Conservation (phyloP, 108 stramenopile genomes). For the Skeletonema menzelii region DNA sequence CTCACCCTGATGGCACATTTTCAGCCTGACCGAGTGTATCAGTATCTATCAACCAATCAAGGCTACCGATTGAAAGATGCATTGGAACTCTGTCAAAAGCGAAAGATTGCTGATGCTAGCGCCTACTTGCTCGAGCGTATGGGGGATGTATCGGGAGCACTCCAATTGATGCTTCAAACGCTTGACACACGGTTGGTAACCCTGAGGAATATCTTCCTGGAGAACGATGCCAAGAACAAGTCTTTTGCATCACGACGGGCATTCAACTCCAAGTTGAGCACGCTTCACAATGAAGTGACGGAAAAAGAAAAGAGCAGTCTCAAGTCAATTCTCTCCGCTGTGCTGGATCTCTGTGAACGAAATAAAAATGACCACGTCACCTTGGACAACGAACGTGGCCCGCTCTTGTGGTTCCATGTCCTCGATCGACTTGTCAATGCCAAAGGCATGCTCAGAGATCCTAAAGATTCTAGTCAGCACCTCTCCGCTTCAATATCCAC, state of each 20-base stretch:
- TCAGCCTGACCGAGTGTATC: conserved; percentile 82
- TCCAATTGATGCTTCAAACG: conserved; percentile 78
- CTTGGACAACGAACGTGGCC: conserved; percentile 68
- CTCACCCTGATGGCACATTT: conserved; percentile 68
- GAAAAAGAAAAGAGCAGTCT: conserved; percentile 66
- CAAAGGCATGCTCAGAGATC: conserved; percentile 69
- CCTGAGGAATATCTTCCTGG: conserved; percentile 63
- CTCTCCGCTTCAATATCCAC: conserved; percentile 51
- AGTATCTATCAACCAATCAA: conserved; percentile 71
- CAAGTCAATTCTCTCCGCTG: conserved; percentile 66
- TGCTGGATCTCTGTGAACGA: conserved; percentile 81
- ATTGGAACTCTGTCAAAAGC: conserved; percentile 78
- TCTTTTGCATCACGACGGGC: background rate
- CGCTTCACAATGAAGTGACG: conserved; percentile 30
- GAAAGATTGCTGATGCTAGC: conserved; percentile 87
- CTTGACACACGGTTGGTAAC: conserved; percentile 72
- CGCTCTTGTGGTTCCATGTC: conserved; percentile 84
- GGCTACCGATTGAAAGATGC: conserved; percentile 83
- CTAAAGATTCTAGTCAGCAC: conserved; percentile 60
- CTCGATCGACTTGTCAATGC: conserved; percentile 82
- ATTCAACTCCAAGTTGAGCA: conserved; percentile 1
- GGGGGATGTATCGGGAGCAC: conserved; percentile 88
- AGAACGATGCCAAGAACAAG: conserved; percentile 6
- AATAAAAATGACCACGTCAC: conserved; percentile 62
- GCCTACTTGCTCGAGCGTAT: conserved; percentile 88